Conservation (phyloP, 192 early-diverging fungal genomes). For the Entomortierella beljakovae region DNA sequence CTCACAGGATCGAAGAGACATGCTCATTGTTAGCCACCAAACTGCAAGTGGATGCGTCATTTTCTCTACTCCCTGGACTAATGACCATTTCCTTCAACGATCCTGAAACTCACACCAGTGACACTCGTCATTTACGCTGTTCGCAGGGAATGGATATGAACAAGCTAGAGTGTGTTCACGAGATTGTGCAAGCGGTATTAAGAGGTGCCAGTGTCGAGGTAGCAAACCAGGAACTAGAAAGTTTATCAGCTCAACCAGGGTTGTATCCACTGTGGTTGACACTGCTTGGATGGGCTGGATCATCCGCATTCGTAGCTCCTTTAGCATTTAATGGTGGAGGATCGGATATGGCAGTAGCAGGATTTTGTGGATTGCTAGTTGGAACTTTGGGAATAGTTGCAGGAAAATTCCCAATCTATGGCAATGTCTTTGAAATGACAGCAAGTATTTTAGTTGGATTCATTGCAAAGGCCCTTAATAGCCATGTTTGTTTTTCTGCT, state of each 20-base stretch:
- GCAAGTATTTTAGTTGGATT: constrained; percentile 53
- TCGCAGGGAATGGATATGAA: constrained; percentile 54
- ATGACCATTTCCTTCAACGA: constrained; percentile 60
- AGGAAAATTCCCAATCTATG: constrained; percentile 47
- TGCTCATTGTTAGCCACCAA: constrained; percentile 30
- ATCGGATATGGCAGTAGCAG: constrained; percentile 37
- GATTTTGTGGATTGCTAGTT: constrained; percentile 44
- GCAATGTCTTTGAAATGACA: constrained; percentile 54
- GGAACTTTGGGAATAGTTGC: constrained; percentile 50
- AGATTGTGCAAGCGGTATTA: constrained; percentile 41
- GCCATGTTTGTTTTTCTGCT: constrained; percentile 50
- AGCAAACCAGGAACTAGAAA: constrained; percentile 44
- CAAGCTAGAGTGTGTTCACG: constrained; percentile 46
- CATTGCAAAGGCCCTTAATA: constrained; percentile 50
- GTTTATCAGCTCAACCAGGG: constrained; percentile 20
- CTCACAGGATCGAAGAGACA: constrained; percentile 54
- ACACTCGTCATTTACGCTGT: constrained; percentile 51
- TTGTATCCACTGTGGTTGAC: constrained; percentile 45
- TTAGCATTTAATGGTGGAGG: constrained; percentile 53
- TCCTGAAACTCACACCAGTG: constrained; percentile 56
- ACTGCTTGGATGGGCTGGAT: constrained; percentile 38
- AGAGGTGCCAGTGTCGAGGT: constrained; percentile 34
- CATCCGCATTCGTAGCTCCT: constrained; percentile 52
- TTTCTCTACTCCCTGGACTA: constrained; percentile 41
- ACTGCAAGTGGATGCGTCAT: constrained; percentile 52